These are phyloP conservation scores for Diutina rugosa DNA, from an alignment of 1,139 yeast species.

Conservation along the genomic window DNA sequence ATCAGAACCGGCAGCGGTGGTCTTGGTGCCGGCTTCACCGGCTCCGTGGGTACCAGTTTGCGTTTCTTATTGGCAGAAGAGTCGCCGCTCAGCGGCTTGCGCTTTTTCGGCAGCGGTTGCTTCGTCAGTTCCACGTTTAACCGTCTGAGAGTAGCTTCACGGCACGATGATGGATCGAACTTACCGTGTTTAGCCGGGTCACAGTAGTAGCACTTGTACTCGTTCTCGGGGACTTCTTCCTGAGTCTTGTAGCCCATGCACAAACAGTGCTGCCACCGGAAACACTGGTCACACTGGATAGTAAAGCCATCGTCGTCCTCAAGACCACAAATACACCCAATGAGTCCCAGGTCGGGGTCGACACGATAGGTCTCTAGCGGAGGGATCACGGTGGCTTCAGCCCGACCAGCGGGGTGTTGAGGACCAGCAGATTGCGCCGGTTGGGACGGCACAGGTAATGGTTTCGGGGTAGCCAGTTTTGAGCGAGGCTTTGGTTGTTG, in stretches of 20 bases:
- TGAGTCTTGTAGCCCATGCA: constrained; percentile 71
- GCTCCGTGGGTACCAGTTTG: neutral
- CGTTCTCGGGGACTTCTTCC: constrained; percentile 70
- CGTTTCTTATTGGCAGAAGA: neutral
- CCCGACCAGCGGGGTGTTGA: neutral
- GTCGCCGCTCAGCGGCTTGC: neutral
- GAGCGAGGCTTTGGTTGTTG: neutral
- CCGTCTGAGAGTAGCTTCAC: constrained; percentile 22
- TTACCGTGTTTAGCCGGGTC: constrained; percentile 43
- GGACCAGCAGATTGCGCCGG: neutral
- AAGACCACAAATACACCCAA: constrained; percentile 81
- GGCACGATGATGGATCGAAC: constrained; percentile 29
- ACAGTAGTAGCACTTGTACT: constrained; percentile 71
- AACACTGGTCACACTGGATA: constrained; percentile 84
- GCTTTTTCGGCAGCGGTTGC: constrained; percentile 1
- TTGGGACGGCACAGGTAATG: neutral
- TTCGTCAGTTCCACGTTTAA: constrained; percentile 6
- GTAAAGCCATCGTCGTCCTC: constrained; percentile 94
- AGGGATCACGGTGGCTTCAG: constrained; percentile 9
- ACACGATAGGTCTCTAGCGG: constrained; percentile 39
- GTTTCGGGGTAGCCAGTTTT: neutral
- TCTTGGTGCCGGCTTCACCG: neutral
- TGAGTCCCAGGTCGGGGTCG: constrained; percentile 70
- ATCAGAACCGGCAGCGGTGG: neutral
- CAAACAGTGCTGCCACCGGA: constrained; percentile 87